These are phyloP conservation scores for Eutypella sp. DNA, from an alignment of 2,329 filamentous ascomycete genomes.

Conservation along the genomic window DNA sequence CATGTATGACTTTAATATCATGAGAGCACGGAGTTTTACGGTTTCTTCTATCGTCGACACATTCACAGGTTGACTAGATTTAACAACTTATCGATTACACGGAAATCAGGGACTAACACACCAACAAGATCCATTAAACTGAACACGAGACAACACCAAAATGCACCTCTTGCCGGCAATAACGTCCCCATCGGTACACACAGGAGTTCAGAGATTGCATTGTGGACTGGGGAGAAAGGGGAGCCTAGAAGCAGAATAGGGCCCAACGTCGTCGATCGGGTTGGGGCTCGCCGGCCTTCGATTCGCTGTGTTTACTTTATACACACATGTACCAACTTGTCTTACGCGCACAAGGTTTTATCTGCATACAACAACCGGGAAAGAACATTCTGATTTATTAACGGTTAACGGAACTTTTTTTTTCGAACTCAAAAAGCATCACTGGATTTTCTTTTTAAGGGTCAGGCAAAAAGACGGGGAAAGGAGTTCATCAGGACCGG, in stretches of 20 bases:
- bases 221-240: not conserved
- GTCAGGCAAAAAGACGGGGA: not conserved
- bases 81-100: not conserved
- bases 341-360: not conserved
- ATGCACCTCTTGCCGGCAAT: not conserved
- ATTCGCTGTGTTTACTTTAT: constrained; percentile 1
- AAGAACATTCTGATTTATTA: too few species aligned
- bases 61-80: not conserved
- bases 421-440: not conserved
- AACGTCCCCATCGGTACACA: not conserved
- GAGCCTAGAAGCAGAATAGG: not conserved
- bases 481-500: not conserved
- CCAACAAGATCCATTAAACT: not conserved
- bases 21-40: not conserved
- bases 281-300: not conserved
- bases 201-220: not conserved
- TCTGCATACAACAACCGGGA: constrained; percentile 1
- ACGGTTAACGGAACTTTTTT: not conserved
- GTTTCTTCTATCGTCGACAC: not conserved
- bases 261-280: not conserved
- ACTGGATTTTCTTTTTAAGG: not conserved
- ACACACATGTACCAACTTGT: not conserved
- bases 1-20: not conserved
- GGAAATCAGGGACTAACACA: too few species aligned
- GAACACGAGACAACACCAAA: not conserved